Base-by-base conservation (phyloP, 2,329 filamentous ascomycete genomes). In the Rhinocladiella similis region DNA sequence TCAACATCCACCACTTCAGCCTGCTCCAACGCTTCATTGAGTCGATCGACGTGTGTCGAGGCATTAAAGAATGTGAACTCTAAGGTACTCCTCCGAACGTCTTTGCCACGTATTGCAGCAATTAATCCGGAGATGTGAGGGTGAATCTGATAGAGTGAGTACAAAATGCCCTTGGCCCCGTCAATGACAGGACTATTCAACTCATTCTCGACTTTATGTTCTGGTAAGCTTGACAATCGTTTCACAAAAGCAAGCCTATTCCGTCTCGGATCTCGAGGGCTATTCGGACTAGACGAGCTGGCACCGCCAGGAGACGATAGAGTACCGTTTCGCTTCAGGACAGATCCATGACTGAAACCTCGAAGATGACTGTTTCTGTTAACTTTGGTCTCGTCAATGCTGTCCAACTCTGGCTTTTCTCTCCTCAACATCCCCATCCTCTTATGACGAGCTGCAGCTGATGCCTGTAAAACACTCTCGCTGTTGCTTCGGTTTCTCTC, bases 381-480 rank as follows among this genome's bases (percentile, higher is more conserved):
- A 18, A 76, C 72, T 22, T 74, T 72, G 47, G 74, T 71, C 65
- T 84, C 81, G 55, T 83, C 77, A 29, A 84, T 70, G 1, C 79
- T 77, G 25, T 76, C 75, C 47, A 83, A 69, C 53, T 81, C 82
- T 10, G 77, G 78, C 19, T 79, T 78, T 65, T 84, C 83, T 65
- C 79, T 78, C 45, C 78, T 80, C 33, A 85, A 77, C 48, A 85
- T 79, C 20, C 83, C 84, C 78, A 85, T 84, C 16, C 84, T 77
- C 64, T 83, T 83, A 57, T 76, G 78, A 22, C 82, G 80, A 27
- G 72, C 70, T 29, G 72, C 70, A 35, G 70, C 67, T 9, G 75
- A 73, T 19, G 68, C 76, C 75, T 69, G 80, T 67, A 72, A 80
- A 63, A 83, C 77, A 19, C 83, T 82, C 68, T 86, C 84, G 59